Percentiles rank a stretch among this genome's conserved stretches.
Conservation (phyloP, 495 filamentous ascomycete genomes). For the Hypoxylon subgilvum region DNA sequence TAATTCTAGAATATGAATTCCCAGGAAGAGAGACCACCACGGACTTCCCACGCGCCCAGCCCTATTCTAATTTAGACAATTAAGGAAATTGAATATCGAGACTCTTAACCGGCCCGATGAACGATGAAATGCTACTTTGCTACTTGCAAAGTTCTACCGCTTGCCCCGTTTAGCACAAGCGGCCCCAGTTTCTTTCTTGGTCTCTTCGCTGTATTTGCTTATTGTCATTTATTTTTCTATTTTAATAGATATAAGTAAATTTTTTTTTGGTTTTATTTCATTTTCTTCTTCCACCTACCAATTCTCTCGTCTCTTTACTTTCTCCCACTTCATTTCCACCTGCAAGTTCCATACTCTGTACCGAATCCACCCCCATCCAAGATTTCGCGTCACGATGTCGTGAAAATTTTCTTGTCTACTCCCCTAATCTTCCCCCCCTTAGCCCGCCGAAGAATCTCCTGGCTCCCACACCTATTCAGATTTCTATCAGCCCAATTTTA, state of each 20-base stretch:
- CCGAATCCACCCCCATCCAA: conserved; percentile 37
- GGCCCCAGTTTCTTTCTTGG: conserved; percentile 8
- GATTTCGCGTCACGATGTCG: conserved; percentile 34
- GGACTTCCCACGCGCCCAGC: conserved; percentile 16
- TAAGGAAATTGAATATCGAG: conserved; percentile 21
- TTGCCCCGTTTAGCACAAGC: conserved; percentile 26
- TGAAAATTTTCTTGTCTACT: conserved; percentile 35
- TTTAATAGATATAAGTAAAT: no score
- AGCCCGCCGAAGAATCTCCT: conserved; percentile 32
- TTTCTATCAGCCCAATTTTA: conserved; percentile 31
- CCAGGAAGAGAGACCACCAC: background rate
- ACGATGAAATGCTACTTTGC: conserved; percentile 22
- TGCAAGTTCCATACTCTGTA: conserved; percentile 17
- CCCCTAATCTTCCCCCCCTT: no score
- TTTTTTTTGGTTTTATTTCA: background rate
- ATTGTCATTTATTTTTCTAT: no score
- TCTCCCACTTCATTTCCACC: conserved; percentile 17
- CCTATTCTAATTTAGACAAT: conserved; percentile 30
- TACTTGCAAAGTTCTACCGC: background rate
- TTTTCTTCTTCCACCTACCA: background rate
- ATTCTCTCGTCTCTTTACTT: conserved; percentile 4
- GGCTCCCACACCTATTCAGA: conserved; percentile 13
- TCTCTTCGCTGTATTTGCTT: no score
- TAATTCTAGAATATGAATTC: background rate
- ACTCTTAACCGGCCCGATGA: conserved; percentile 30